Conservation (phyloP, 768 basidiomycete species). For the Russula dissimulans region DNA sequence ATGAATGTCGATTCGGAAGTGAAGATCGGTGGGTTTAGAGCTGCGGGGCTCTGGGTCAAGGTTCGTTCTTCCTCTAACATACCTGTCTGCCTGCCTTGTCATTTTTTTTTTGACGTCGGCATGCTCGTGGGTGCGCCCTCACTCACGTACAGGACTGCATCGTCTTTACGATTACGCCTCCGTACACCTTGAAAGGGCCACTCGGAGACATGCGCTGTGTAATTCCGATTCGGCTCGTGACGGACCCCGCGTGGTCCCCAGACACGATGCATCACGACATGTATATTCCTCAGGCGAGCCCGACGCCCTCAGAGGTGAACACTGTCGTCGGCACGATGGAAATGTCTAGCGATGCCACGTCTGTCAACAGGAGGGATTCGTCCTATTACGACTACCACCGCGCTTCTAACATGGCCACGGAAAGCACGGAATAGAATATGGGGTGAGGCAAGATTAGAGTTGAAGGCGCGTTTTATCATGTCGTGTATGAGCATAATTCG, state of each 20-base stretch:
- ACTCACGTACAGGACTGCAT: slow-evolving; percentile 47
- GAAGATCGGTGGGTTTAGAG: slow-evolving; percentile 53
- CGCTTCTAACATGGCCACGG: background rate
- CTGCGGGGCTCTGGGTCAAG: slow-evolving; percentile 54
- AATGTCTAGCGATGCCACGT: too few species aligned
- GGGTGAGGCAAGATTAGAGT: too few species aligned
- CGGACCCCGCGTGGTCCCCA: slow-evolving; percentile 41
- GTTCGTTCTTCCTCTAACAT: slow-evolving; percentile 27
- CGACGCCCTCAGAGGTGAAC: background rate
- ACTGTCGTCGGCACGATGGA: too few species aligned
- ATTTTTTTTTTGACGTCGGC: too few species aligned
- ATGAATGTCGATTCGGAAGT: slow-evolving; percentile 41
- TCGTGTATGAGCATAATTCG: too few species aligned
- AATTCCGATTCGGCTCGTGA: slow-evolving; percentile 56
- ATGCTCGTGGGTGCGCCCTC: too few species aligned
- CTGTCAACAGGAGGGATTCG: too few species aligned
- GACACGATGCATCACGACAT: slow-evolving; percentile 21
- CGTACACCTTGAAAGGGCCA: slow-evolving; percentile 42
- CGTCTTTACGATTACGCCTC: slow-evolving; percentile 50
- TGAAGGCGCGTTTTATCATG: too few species aligned
- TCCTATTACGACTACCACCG: background rate
- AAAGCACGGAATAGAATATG: background rate
- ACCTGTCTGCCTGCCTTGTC: too few species aligned
- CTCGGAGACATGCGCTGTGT: slow-evolving; percentile 53
- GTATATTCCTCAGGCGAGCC: slow-evolving; percentile 6